Evolutionary conservation across 2,329 filamentous ascomycete genomes (phyloP).

Genomic region (Penicillium decumbens): DNA sequence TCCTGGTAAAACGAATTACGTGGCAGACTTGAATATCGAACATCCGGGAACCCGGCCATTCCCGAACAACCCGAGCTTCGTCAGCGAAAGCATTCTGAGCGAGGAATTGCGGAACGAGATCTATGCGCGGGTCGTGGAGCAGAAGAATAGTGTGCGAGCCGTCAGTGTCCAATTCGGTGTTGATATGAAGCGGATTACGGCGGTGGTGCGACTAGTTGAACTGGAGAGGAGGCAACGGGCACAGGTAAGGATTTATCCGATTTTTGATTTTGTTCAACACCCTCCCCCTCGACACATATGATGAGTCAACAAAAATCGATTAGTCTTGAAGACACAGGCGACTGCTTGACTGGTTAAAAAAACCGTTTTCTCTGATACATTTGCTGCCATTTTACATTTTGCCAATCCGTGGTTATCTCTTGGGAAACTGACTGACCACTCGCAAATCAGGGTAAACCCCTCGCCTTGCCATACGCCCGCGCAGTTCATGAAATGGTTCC

Average conservation of each 20-base stretch:
- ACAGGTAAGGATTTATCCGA: constrained; percentile 59
- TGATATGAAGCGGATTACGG: constrained; percentile 77
- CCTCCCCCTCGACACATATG: constrained; percentile 40
- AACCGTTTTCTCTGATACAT: constrained; percentile 49
- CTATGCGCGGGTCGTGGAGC: constrained; percentile 61
- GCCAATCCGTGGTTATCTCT: constrained; percentile 4
- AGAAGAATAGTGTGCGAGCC: constrained; percentile 65
- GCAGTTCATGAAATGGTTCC: constrained; percentile 79
- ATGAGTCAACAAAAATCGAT: constrained; percentile 82
- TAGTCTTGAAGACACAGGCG: constrained; percentile 95
- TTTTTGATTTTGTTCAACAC: constrained; percentile 3
- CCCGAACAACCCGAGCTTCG: constrained; percentile 67
- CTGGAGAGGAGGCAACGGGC: constrained; percentile 72
- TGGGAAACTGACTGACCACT: constrained; percentile 15
- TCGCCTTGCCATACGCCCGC: constrained; percentile 71
- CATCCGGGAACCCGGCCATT: constrained; percentile 53
- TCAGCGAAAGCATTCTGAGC: constrained; percentile 67
- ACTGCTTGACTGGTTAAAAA: constrained; percentile 54
- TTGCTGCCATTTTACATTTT: constrained; percentile 6
- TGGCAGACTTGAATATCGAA: too few relatives aligned
- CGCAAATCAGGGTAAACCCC: constrained; percentile 62
- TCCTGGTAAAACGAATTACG: constrained; percentile 29
- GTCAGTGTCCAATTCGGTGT: constrained; percentile 74
- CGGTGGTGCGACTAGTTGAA: constrained; percentile 78
- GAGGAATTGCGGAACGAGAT: constrained; percentile 69